Conservation (phyloP, 306 rosid species). For the Heteromeles arbutifolia region DNA sequence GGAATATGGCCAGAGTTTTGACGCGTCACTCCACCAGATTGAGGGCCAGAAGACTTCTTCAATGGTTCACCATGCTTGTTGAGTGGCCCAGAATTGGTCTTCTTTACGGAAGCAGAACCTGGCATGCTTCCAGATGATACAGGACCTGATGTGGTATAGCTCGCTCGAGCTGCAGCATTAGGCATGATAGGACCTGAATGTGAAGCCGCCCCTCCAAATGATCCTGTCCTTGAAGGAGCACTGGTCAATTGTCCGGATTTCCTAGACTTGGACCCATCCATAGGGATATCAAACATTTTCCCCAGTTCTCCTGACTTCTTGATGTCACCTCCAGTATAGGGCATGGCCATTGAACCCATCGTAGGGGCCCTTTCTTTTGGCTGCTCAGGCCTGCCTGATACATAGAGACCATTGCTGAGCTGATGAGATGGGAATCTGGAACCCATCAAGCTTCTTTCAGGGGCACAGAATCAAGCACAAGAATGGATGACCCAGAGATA, state of each 20-base stretch:
- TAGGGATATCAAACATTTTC: slow-evolving; percentile 94
- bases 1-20: slow-evolving; percentile 98
- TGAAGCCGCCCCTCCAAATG: slow-evolving; percentile 89
- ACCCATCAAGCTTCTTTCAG: slow-evolving; percentile 62
- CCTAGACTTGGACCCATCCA: slow-evolving; percentile 86
- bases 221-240: slow-evolving; percentile 85
- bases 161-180: slow-evolving; percentile 64
- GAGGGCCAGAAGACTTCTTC: slow-evolving; percentile 96
- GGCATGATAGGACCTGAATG: slow-evolving; percentile 89
- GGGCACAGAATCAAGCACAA: slow-evolving; percentile 22
- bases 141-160: slow-evolving; percentile 71
- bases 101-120: slow-evolving; percentile 71
- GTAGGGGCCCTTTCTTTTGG: slow-evolving; percentile 93
- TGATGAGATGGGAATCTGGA: slow-evolving; percentile 98
- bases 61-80: slow-evolving; percentile 95
- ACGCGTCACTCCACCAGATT: slow-evolving; percentile 92
- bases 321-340: slow-evolving; percentile 96
- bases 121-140: slow-evolving; percentile 58
- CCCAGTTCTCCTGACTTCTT: slow-evolving; percentile 93
- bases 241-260: slow-evolving; percentile 75
- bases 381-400: slow-evolving; percentile 98
- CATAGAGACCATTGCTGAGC: slow-evolving; percentile 96
- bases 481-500: slow-evolving; percentile 1
- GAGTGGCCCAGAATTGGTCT: slow-evolving; percentile 91
- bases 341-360: slow-evolving; percentile 93